phyloP scores from a whole-genome alignment of 345 rosid species.

The Litchi chinensis region DNA sequence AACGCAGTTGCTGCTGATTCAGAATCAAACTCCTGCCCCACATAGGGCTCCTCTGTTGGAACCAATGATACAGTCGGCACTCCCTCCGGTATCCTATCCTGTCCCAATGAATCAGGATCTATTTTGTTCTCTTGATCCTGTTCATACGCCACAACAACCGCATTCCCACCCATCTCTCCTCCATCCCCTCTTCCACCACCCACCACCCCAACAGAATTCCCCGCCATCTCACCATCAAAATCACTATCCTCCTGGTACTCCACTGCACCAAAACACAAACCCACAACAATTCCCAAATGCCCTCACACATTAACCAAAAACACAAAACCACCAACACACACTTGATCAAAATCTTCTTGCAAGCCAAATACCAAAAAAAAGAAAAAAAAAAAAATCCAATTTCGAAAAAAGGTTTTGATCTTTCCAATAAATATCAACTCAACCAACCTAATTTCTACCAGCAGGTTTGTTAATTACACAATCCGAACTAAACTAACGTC shows the following conservation, averaged over 20 bases:
- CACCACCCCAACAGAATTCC: constrained; percentile 47
- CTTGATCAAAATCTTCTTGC: not conserved
- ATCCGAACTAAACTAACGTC: not conserved
- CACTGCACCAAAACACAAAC: constrained; percentile 56
- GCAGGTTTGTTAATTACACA: not conserved
- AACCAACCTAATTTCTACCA: not conserved
- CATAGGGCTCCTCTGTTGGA: constrained; percentile 65
- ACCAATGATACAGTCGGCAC: constrained; percentile 36
- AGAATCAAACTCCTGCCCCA: constrained; percentile 91
- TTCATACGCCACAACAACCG: constrained; percentile 48
- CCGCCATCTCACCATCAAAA: constrained; percentile 44
- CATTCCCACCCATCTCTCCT: constrained; percentile 50
- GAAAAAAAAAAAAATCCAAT: not conserved
- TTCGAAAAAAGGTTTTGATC: not conserved
- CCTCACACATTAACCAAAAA: not conserved
- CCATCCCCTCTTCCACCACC: constrained; percentile 40
- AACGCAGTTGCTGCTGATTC: constrained; percentile 94
- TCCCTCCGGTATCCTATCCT: constrained; percentile 33
- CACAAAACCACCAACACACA: not conserved
- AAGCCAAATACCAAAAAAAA: not conserved
- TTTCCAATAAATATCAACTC: not conserved
- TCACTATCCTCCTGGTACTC: constrained; percentile 65
- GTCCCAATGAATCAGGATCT: constrained; percentile 41
- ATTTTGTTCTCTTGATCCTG: constrained; percentile 48
- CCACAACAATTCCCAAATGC: constrained; percentile 5